Conservation (phyloP, 2,329 filamentous ascomycete species). For the Fusarium chlamydosporum region DNA sequence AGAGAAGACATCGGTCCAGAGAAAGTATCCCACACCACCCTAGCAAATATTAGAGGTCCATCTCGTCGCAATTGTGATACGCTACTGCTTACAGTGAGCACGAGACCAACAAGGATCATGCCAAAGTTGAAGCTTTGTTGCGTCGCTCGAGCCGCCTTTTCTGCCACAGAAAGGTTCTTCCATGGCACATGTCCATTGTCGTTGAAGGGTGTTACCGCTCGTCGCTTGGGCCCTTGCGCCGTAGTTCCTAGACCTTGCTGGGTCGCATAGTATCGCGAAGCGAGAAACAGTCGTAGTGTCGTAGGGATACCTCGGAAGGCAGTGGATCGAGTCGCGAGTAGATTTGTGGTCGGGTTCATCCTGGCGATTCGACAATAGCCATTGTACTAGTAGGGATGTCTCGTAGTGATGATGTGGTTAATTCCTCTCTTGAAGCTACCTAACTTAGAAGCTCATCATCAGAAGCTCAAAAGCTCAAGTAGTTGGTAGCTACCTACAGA, state of each 20-base stretch:
- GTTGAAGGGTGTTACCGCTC: conserved; percentile 84
- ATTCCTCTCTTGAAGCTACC: neutral
- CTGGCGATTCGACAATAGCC: conserved; percentile 57
- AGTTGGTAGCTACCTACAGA: neutral
- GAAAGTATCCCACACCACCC: conserved; percentile 82
- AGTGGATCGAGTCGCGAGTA: conserved; percentile 55
- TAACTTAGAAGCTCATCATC: conserved; percentile 7
- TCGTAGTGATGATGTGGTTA: conserved; percentile 10
- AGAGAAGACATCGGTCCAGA: conserved; percentile 87
- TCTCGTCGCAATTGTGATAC: neutral
- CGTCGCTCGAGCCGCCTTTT: conserved; percentile 87
- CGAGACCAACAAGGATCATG: conserved; percentile 79
- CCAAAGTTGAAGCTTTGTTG: conserved; percentile 93
- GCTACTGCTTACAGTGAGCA: conserved; percentile 74
- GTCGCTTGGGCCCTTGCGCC: conserved; percentile 67
- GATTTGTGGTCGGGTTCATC: conserved; percentile 63
- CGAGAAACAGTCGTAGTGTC: conserved; percentile 56
- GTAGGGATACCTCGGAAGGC: conserved; percentile 49
- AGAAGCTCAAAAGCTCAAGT: conserved; percentile 14
- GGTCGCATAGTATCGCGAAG: conserved; percentile 70
- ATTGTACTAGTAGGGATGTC: conserved; percentile 51
- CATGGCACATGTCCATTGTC: conserved; percentile 88
- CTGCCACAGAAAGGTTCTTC: conserved; percentile 78
- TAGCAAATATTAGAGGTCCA: conserved; percentile 54
- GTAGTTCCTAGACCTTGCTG: conserved; percentile 62